Base-by-base conservation (phyloP, 225 moss, liverwort and hornwort species). In the Sphagnum tenellum region DNA sequence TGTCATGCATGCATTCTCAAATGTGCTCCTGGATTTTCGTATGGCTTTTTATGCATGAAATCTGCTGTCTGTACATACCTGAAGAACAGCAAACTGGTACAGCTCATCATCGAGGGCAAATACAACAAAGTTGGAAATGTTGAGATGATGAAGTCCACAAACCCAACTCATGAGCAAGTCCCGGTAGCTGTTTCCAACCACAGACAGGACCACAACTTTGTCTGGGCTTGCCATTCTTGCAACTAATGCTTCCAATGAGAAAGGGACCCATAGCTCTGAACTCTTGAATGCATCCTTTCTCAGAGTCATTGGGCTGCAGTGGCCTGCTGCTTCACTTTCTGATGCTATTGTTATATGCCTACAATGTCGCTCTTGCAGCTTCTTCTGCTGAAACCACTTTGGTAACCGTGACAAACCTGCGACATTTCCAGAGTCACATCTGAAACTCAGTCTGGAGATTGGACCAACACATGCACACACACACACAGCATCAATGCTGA, bases 121-220 rank as follows among this genome's bases (percentile, higher is more conserved):
- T 5, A 98, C 90, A 64, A 98, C 61, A 71, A 81, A 93, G 61
- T 91, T 98, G 54, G 86, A 88, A 56, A 98, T 72, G 60, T 81
- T 77, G 13, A 93, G 87, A 56, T 86, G 82, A 49, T 86, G 87
- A 65, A 98, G 75, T 62, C 98, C 80, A 70, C 98, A 98, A 71
- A 89, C 87, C 98, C 98, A 93, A 70, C 93, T 98, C 98, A 98
- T 90, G 52, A 98, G 90, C 89, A 98, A 83, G 57, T 85, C 82
- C 47, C 90, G 78, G 64, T 98, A 98, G 75, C 84, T 98, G 66
- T 93, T 87, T 56, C 98, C 98, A 73, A 76, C 89, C 56, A 98
- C 82, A 49, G 93, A 85, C 71, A 98, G 64, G 63, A 93, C 77
- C 61, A 98, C 87, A 50, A 93, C 87, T 53, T 88, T 90, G 63